Evolutionary conservation across 805 yeast species (phyloP).

Genomic region (Nakazawaea ishiwadae): DNA sequence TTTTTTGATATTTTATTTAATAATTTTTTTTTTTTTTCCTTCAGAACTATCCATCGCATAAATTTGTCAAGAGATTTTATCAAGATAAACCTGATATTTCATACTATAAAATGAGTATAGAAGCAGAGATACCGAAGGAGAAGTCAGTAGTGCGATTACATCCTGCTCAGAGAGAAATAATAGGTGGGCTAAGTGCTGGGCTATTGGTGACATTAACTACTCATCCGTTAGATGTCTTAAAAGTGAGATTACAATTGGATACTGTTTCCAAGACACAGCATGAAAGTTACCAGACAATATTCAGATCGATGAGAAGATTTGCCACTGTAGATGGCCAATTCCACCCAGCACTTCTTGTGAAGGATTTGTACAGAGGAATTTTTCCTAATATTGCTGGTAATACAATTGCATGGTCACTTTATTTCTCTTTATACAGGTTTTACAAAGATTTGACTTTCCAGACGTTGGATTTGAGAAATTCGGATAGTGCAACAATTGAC

Average conservation of each 20-base stretch:
- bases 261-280: conserved; percentile 25
- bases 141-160: conserved; percentile 1
- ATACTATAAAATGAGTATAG: too few species aligned
- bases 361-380: conserved; percentile 65
- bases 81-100: too few species aligned
- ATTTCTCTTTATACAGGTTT: conserved; percentile 71
- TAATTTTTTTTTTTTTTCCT: too few species aligned
- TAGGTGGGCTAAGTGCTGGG: conserved; percentile 81
- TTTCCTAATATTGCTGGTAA: conserved; percentile 80
- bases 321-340: conserved; percentile 13
- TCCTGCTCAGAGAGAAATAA: conserved; percentile 44
- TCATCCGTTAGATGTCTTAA: conserved; percentile 87
- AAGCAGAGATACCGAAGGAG: too few species aligned
- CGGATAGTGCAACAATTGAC: conserved; percentile 21
- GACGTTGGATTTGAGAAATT: conserved; percentile 11
- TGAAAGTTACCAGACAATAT: conserved; percentile 22
- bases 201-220: conserved; percentile 70
- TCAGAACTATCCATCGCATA: too few species aligned
- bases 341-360: conserved; percentile 12
- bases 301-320: conserved; percentile 14
- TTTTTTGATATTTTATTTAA: too few species aligned
- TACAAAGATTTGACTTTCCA: conserved; percentile 39
- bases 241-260: conserved; percentile 74
- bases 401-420: conserved; percentile 83
- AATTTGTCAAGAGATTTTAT: too few species aligned